These are phyloP conservation scores for Jimgerdemannia lactiflua DNA, from an alignment of 192 early-diverging fungal species.

Conservation along the genomic window DNA sequence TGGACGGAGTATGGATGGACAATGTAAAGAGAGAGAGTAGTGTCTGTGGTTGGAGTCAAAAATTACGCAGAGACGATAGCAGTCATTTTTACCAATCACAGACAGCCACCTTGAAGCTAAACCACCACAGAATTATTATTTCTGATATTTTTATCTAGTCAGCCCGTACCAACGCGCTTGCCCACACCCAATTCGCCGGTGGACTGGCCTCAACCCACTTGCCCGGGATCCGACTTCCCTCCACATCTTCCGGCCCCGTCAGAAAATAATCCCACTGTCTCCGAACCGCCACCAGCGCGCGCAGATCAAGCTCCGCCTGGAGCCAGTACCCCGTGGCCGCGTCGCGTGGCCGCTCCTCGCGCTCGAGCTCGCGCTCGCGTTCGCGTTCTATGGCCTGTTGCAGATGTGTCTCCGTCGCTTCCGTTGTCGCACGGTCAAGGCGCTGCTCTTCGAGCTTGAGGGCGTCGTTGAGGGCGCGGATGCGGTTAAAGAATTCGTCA, in stretches of 20 bases:
- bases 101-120: too few relatives aligned
- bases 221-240: conserved; percentile 21
- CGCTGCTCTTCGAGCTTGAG: conserved; percentile 2
- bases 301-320: conserved; percentile 22
- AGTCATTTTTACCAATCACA: too few relatives aligned
- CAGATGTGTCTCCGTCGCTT: conserved; percentile 14
- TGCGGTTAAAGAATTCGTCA: conserved; percentile 25
- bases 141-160: neutral
- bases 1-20: too few relatives aligned
- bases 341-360: conserved; percentile 6
- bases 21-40: too few relatives aligned
- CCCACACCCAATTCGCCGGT: conserved; percentile 36
- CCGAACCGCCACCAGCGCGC: conserved; percentile 17
- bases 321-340: conserved; percentile 21
- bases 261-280: conserved; percentile 30
- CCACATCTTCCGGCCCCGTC: neutral
- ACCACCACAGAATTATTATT: too few relatives aligned
- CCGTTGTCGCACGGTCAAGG: conserved; percentile 13
- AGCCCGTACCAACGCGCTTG: conserved; percentile 17
- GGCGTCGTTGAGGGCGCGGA: conserved; percentile 23
- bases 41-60: too few relatives aligned
- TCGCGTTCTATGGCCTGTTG: conserved; percentile 18
- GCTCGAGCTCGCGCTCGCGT: conserved; percentile 20
- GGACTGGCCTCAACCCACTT: conserved; percentile 24
- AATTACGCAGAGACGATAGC: too few relatives aligned